phyloP scores from a whole-genome alignment of 148 eudicot genomes.

The Dianthus caryophyllus region DNA sequence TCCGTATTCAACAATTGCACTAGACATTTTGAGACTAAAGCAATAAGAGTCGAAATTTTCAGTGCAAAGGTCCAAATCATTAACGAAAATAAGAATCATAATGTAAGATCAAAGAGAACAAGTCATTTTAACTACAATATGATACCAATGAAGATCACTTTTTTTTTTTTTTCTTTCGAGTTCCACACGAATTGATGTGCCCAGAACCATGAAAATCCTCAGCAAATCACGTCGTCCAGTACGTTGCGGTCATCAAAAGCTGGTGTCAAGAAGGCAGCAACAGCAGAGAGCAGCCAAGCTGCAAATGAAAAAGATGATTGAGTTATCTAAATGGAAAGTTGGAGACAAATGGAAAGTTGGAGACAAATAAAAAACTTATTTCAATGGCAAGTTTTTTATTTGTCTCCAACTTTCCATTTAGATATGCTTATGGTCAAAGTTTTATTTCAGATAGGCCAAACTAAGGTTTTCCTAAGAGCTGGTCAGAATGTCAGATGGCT shows the following conservation, averaged over 20 bases:
- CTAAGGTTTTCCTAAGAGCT: constrained; percentile 93
- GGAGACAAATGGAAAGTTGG: too few species aligned
- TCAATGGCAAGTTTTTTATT: too few species aligned
- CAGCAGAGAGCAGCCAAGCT: constrained; percentile 72
- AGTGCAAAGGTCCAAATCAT: constrained; percentile 12
- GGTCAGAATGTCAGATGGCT: constrained; percentile 99
- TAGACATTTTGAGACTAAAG: not conserved
- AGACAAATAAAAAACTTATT: too few species aligned
- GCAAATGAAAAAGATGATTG: not conserved
- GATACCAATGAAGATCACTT: constrained; percentile 9
- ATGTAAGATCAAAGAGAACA: not conserved
- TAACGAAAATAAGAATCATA: not conserved
- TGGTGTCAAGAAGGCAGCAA: constrained; percentile 66
- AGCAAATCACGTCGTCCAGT: constrained; percentile 4
- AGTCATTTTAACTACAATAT: constrained; percentile 14
- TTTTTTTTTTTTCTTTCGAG: not conserved
- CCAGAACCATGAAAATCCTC: not conserved
- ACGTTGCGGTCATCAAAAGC: constrained; percentile 37
- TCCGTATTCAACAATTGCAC: not conserved
- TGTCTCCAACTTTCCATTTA: not conserved
- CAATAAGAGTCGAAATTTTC: not conserved
- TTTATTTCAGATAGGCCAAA: constrained; percentile 73
- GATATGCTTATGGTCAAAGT: constrained; percentile 9
- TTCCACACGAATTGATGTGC: not conserved
- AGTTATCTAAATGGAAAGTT: too few species aligned